These are phyloP conservation scores for Ballota nigra DNA, from an alignment of 257 asterid species.

Conservation along the genomic window DNA sequence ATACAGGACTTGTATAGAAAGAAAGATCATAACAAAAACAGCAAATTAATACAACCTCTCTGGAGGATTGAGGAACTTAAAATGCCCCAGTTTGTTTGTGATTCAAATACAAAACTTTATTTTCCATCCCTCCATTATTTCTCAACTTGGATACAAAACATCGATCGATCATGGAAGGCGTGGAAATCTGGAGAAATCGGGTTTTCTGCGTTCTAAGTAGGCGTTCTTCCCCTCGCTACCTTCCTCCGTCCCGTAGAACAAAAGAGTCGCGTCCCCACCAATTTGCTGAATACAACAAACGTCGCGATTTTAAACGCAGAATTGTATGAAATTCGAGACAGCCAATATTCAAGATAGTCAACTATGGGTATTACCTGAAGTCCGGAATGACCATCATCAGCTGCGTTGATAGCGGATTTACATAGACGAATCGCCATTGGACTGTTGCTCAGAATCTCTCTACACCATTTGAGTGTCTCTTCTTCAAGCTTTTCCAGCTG, in stretches of 20 bases:
- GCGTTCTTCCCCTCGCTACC: conserved; percentile 87
- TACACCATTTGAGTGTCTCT: conserved; percentile 88
- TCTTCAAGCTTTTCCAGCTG: conserved; percentile 75
- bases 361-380: conserved; percentile 63
- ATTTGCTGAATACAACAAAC: conserved; percentile 48
- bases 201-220: conserved; percentile 57
- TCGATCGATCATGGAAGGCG: conserved; percentile 50
- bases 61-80: neutral
- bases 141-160: neutral
- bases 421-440: conserved; percentile 85
- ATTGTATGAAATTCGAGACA: neutral
- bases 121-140: conserved; percentile 19
- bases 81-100: neutral
- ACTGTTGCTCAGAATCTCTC: conserved; percentile 88
- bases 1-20: neutral
- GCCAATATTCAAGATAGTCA: neutral
- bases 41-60: neutral
- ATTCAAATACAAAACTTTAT: conserved; percentile 9
- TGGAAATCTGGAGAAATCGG: conserved; percentile 86
- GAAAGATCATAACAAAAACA: neutral
- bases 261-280: conserved; percentile 86
- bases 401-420: conserved; percentile 90
- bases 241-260: conserved; percentile 92
- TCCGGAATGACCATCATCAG: conserved; percentile 93
- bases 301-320: neutral